Conservation (phyloP, 2,329 filamentous ascomycete genomes). For the Hypoxylon sp. region DNA sequence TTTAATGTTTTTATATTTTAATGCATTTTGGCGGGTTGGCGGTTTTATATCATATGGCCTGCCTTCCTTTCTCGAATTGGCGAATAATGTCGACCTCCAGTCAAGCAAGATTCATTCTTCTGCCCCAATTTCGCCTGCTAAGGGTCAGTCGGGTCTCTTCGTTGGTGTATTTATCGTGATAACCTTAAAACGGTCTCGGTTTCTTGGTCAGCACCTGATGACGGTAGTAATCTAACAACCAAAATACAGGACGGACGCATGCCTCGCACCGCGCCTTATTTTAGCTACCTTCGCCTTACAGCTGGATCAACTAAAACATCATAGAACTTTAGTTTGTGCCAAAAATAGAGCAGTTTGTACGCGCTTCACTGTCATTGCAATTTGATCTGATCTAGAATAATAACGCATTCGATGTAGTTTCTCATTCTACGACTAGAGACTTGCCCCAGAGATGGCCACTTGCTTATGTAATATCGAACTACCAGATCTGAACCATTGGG, state of each 20-base stretch:
- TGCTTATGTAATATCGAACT: neutral
- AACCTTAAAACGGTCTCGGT: neutral
- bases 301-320: neutral
- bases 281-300: neutral
- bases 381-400: neutral
- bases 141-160: neutral
- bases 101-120: neutral
- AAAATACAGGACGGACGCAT: too few species aligned
- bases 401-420: neutral
- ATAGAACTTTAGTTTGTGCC: too few species aligned
- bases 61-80: too few species aligned
- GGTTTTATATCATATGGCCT: too few species aligned
- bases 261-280: neutral
- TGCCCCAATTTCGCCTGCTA: neutral
- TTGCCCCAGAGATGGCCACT: neutral
- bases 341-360: too few species aligned
- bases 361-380: neutral
- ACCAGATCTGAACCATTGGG: slow-evolving; percentile 1
- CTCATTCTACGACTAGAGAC: too few species aligned
- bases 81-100: neutral
- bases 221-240: neutral
- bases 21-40: too few species aligned
- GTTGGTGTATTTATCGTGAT: neutral
- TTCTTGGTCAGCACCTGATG: neutral
- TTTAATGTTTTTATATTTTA: too few species aligned